Percentiles rank a stretch among this genome's conserved stretches.
Conservation (phyloP, 495 filamentous ascomycete species). For the Bacidia gigantensis region DNA sequence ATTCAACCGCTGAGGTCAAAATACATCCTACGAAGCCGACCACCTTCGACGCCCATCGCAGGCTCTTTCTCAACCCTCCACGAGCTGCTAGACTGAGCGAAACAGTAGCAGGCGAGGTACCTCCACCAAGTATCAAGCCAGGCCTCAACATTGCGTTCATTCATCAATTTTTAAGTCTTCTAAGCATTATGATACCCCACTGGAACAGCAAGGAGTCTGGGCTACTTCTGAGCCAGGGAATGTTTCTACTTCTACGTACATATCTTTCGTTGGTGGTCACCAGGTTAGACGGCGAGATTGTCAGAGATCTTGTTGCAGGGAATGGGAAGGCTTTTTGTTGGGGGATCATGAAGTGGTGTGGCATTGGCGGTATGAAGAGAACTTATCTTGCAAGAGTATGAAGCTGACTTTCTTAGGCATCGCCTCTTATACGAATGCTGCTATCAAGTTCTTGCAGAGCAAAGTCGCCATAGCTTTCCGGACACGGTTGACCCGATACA, state of each 20-base stretch:
- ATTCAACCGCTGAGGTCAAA: conserved; percentile 71
- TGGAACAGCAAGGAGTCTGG: conserved; percentile 93
- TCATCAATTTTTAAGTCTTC: conserved; percentile 86
- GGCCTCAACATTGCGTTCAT: conserved; percentile 96
- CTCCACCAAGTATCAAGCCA: conserved; percentile 75
- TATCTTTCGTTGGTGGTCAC: conserved; percentile 91
- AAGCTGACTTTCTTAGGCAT: conserved; percentile 34
- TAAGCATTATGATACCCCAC: conserved; percentile 94
- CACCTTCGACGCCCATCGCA: conserved; percentile 90
- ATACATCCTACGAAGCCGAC: conserved; percentile 86
- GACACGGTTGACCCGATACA: conserved; percentile 88
- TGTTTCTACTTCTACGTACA: conserved; percentile 63
- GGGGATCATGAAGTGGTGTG: conserved; percentile 78
- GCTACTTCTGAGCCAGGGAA: conserved; percentile 63
- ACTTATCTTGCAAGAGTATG: background rate
- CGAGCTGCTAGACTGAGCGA: conserved; percentile 61
- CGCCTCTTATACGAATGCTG: conserved; percentile 84
- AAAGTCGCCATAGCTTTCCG: conserved; percentile 98
- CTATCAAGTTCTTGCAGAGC: conserved; percentile 95
- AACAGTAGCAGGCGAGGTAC: conserved; percentile 52
- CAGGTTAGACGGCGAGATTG: conserved; percentile 88
- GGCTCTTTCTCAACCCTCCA: conserved; percentile 85
- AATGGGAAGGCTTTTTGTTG: conserved; percentile 78
- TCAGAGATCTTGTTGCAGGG: conserved; percentile 85
- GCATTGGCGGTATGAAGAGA: conserved; percentile 37